Percentiles rank a stretch among this genome's conserved stretches.
Conservation (phyloP, 164 flowering plant genomes). For the Taxillus chinensis region DNA sequence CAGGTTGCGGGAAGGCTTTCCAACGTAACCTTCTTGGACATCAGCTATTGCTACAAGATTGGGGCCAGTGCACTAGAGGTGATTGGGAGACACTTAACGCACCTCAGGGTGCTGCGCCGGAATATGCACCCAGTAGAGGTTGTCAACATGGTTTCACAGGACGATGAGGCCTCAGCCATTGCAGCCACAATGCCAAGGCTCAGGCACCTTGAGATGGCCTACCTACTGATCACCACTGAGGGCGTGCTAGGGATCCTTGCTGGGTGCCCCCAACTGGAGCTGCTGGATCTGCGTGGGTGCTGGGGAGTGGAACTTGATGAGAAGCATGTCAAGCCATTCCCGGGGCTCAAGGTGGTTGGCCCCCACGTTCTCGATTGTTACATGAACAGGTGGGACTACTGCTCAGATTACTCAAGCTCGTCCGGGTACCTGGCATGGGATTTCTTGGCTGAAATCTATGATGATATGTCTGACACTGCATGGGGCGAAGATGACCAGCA, state of each 20-base stretch:
- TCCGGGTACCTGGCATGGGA: constrained; percentile 39
- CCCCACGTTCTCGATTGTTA: constrained; percentile 24
- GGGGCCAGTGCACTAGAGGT: constrained; percentile 39
- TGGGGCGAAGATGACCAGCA: constrained; percentile 32
- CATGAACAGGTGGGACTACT: constrained; percentile 26
- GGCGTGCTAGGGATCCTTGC: constrained; percentile 23
- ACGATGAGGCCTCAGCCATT: constrained; percentile 68
- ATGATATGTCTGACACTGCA: constrained; percentile 19
- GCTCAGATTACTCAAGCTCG: constrained; percentile 18
- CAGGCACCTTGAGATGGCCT: constrained; percentile 60
- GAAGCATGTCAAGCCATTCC: constrained; percentile 20
- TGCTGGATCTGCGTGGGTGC: constrained; percentile 65
- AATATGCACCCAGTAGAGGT: constrained; percentile 54
- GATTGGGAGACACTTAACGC: constrained; percentile 59
- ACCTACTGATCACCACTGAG: constrained; percentile 26
- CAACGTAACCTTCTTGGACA: constrained; percentile 40
- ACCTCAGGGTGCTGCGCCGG: constrained; percentile 34
- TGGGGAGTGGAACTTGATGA: constrained; percentile 45
- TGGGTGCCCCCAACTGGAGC: constrained; percentile 32
- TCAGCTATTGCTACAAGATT: constrained; percentile 49
- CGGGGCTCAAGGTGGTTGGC: constrained; percentile 27
- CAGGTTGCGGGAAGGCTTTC: constrained; percentile 38
- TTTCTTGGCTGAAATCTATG: constrained; percentile 19
- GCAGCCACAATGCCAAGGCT: constrained; percentile 72
- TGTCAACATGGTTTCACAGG: constrained; percentile 26